These are phyloP conservation scores for Nelumbo lutea DNA, from an alignment of 164 flowering plant genomes.

Conservation along the genomic window DNA sequence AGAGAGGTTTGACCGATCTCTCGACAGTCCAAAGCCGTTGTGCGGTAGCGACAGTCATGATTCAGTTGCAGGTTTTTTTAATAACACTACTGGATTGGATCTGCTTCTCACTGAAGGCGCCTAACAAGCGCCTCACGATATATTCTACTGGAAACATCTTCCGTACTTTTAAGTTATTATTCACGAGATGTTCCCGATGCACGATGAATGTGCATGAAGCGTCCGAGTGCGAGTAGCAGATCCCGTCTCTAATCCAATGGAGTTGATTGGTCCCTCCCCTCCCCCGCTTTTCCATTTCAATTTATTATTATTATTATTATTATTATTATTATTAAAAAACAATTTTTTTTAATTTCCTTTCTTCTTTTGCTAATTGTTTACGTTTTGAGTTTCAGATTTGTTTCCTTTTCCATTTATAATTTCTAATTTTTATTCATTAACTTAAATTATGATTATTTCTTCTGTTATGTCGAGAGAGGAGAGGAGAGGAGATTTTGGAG, in stretches of 20 bases:
- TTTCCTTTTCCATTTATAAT: too few relatives aligned
- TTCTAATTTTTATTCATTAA: too few relatives aligned
- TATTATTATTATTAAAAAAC: neutral
- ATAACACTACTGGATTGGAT: constrained; percentile 19
- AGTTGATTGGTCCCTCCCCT: too few relatives aligned
- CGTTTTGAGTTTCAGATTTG: too few relatives aligned
- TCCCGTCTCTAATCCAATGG: too few relatives aligned
- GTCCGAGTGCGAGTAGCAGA: too few relatives aligned
- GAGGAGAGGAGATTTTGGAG: constrained; percentile 9
- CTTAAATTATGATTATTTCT: too few relatives aligned
- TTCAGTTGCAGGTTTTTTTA: constrained; percentile 23
- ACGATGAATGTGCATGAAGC: neutral
- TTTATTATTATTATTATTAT: neutral
- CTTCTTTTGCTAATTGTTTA: neutral
- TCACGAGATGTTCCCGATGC: too few relatives aligned
- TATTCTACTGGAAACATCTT: neutral
- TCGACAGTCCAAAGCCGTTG: constrained; percentile 17
- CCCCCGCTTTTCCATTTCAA: too few relatives aligned
- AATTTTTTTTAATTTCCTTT: neutral
- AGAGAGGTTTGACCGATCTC: constrained; percentile 26
- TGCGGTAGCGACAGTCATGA: constrained; percentile 37
- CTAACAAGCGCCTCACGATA: constrained; percentile 20
- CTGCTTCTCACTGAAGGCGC: constrained; percentile 22
- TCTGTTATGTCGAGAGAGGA: too few relatives aligned
- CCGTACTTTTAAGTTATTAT: too few relatives aligned